Evolutionary conservation across 179 eudicot genomes (phyloP), one percentile per base, ranked within the genome.

Genomic region (Nepenthes alata): DNA sequence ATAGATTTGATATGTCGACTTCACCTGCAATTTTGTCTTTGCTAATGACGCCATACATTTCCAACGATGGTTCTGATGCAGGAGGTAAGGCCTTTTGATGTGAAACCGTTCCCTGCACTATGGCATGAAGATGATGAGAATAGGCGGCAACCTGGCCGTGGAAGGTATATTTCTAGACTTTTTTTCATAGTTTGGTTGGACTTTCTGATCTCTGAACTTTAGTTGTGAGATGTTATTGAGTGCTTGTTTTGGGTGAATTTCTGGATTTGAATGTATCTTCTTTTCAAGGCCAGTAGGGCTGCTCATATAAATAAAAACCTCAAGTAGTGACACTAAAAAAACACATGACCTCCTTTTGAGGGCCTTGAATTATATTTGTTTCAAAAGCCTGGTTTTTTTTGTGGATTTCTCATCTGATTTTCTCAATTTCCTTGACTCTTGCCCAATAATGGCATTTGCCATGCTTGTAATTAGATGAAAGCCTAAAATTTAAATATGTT

Each of bases 41-140:
- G 5, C 49, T 6, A 12, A 3, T 52, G 55, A 52, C 13, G 4
- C 10, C 16, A 37, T 39, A 13, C 14, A 63, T 16, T 13, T 16
- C 11, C 38, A 44, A 16, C 12, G 37, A 14, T 54, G 58, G 34
- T 48, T 54, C 60, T 55, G 58, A 45, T 76, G 74, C 83, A 90
- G 97, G 65, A 58, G 74, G 60, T 90, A 51, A 83, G 70, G 51
- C 70, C 76, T 59, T 35, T 68, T 57, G 97, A 90, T 70, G 82
- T 88, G 59, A 90, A 90, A 73, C 86, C 97, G 35, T 72, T 78
- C 71, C 97, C 97, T 39, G 59, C 67, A 13, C 66, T 90, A 65
- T 90, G 95, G 95, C 97, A 90, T 73, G 97, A 90, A 69, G 95
- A 90, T 54, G 77, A 67, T 72, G 76, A 81, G 51, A 73, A 75